phyloP scores from a whole-genome alignment of 179 eudicot species.

The Beta lomatogona region DNA sequence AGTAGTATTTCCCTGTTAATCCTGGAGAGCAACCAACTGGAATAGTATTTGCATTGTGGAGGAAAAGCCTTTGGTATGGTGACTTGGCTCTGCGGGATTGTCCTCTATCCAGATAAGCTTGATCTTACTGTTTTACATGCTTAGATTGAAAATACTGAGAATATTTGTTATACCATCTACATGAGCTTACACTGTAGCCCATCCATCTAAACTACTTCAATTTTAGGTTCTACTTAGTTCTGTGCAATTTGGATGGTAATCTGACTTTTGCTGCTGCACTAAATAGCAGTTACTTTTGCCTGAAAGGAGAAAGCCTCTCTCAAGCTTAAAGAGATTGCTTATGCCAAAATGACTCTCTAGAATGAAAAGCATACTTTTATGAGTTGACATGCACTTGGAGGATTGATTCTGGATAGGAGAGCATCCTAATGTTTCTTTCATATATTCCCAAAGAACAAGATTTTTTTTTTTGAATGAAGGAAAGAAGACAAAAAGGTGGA shows the following conservation, averaged over 20 bases:
- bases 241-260: neutral
- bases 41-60: neutral
- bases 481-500: neutral
- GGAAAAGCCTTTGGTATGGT: neutral
- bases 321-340: neutral
- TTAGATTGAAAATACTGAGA: neutral
- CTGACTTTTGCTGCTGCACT: neutral
- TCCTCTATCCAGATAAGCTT: neutral
- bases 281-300: neutral
- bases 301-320: neutral
- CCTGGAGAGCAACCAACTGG: neutral
- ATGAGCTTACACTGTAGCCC: neutral
- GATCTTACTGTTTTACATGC: neutral
- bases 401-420: neutral
- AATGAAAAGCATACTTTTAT: neutral
- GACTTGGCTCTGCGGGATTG: neutral
- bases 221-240: neutral
- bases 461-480: too few species aligned
- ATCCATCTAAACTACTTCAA: neutral
- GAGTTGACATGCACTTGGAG: slow-evolving; percentile 3
- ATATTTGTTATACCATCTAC: neutral
- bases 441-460: neutral
- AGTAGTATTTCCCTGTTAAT: neutral
- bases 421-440: neutral
- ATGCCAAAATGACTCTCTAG: neutral